Evolutionary conservation across 306 rosid species (phyloP), one percentile per base, ranked within the genome.

Genomic region (Sesbania bispinosa): DNA sequence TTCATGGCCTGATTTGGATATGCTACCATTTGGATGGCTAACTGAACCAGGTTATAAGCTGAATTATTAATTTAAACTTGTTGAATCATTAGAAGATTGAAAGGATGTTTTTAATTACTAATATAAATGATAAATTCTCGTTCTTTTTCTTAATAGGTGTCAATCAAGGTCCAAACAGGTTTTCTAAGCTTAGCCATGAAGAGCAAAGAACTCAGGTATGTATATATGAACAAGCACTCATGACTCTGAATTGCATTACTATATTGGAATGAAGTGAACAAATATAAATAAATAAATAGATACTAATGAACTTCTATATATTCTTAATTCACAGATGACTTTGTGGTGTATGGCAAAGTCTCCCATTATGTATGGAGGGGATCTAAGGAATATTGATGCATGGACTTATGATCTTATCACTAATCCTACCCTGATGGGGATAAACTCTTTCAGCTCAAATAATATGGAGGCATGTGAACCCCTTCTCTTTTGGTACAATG

Each of bases 321-420:
- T 21, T 33, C 58, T 52, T 1, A 32, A 35, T 68, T 76, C 68
- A 61, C 83, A 91, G 97, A 79, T 87, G 80, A 88, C 96, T 64
- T 71, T 88, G 70, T 87, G 97, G 93, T 62, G 81, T 60, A 87
- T 88, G 80, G 85, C 97, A 47, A 85, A 83, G 57, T 90, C 94
- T 76, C 97, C 97, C 41, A 82, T 90, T 48, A 90, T 88, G 94
- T 90, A 29, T 76, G 97, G 97, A 76, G 97, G 93, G 57, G 92
- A 91, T 85, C 71, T 91, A 70, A 77, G 90, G 61, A 76, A 84
- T 0, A 76, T 87, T 42, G 91, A 88, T 64, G 15, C 38, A 23
- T 5, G 55, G 51, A 83, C 87, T 11, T 32, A 18, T 58, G 66
- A 50, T 36, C 75, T 88, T 45, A 77, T 88, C 54, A 82, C 88